Percentiles rank a stretch among this genome's conserved stretches.
phyloP scores from a whole-genome alignment of 345 rosid species.

The Eucalyptus pauciflora region DNA sequence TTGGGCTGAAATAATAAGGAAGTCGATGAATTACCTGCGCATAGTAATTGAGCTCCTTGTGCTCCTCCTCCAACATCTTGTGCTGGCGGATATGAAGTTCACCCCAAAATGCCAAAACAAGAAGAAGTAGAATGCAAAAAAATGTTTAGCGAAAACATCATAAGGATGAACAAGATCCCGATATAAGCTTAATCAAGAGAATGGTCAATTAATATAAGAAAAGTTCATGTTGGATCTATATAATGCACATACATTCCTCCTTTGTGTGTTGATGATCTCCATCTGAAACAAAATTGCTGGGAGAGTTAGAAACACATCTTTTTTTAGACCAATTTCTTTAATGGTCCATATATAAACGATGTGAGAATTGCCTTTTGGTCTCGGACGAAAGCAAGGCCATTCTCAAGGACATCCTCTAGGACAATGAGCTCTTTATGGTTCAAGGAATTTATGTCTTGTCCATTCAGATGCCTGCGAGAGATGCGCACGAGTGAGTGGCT shows the following conservation, averaged over 20 bases:
- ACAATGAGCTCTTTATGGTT: conserved; percentile 38
- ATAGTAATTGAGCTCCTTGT: background rate
- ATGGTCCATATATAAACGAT: background rate
- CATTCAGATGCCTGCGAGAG: conserved; percentile 50
- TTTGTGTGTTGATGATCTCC: conserved; percentile 17
- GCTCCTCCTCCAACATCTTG: background rate
- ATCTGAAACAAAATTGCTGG: conserved; percentile 7
- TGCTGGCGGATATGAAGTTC: background rate
- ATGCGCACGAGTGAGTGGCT: background rate
- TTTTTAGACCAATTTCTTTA: background rate
- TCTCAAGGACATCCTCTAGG: conserved; percentile 60
- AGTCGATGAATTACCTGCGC: background rate
- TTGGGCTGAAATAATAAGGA: background rate
- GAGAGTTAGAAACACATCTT: background rate
- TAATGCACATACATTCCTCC: conserved; percentile 27
- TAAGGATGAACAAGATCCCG: background rate
- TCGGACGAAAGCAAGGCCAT: conserved; percentile 45
- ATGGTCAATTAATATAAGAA: background rate
- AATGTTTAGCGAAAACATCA: background rate
- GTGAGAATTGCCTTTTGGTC: conserved; percentile 27
- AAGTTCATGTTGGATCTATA: background rate
- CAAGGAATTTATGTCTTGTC: conserved; percentile 60
- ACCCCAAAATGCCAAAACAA: background rate
- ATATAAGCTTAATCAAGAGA: background rate
- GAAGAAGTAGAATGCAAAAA: background rate